Percentiles rank a stretch among this genome's conserved stretches.
These are phyloP conservation scores for Salix udensis DNA, from an alignment of 345 rosid species.

Conservation along the genomic window DNA sequence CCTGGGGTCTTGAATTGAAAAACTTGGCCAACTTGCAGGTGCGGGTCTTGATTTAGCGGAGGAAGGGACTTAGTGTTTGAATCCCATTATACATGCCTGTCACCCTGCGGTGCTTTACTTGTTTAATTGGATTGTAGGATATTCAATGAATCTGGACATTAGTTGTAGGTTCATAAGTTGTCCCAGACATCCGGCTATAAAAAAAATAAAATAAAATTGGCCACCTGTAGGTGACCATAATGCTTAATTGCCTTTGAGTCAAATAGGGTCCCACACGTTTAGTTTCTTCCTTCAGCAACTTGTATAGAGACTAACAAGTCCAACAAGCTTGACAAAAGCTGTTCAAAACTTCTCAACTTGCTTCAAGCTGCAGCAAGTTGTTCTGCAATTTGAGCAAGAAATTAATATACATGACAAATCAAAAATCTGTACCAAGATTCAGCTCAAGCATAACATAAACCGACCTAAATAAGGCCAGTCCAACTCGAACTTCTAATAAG, in stretches of 20 bases:
- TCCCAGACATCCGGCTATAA: too few relatives aligned
- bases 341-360: conserved; percentile 6
- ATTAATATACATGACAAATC: neutral
- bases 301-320: neutral
- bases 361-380: conserved; percentile 9
- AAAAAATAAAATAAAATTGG: neutral
- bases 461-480: neutral
- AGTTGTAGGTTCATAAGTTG: too few relatives aligned
- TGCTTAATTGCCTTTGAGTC: neutral
- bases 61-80: too few relatives aligned
- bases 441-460: neutral
- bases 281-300: conserved; percentile 11
- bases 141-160: too few relatives aligned
- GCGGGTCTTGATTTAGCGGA: too few relatives aligned
- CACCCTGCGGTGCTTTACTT: too few relatives aligned
- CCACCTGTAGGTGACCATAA: neutral
- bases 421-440: neutral
- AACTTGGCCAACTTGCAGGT: neutral
- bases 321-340: conserved; percentile 8
- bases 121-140: rapidly evolving
- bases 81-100: too few relatives aligned
- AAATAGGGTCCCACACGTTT: conserved; percentile 13
- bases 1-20: neutral
- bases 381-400: conserved; percentile 8
- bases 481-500: neutral